phyloP scores from a whole-genome alignment of 202 grass and related monocot species.

The Schoenoplectus triqueter region DNA sequence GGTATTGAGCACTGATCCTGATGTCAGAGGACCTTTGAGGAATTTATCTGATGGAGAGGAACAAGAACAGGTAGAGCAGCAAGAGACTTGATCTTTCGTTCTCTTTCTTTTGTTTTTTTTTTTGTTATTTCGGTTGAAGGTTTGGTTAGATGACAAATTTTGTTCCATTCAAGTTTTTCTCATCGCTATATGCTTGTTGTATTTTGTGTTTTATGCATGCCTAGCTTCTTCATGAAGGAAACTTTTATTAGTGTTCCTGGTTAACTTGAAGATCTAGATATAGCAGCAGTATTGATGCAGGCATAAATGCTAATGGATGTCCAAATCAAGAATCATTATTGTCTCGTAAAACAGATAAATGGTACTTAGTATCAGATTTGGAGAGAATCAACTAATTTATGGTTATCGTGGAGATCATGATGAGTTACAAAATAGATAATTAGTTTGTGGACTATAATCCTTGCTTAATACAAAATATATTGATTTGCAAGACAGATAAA shows the following conservation, averaged over 20 bases:
- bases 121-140: not conserved
- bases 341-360: not conserved
- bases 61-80: constrained; percentile 41
- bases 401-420: too few relatives aligned
- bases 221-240: not conserved
- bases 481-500: too few relatives aligned
- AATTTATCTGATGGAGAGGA: constrained; percentile 60
- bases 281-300: not conserved
- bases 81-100: not conserved
- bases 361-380: too few relatives aligned
- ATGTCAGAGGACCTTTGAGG: constrained; percentile 70
- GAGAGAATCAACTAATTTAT: not conserved
- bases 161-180: not conserved
- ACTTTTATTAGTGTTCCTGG: not conserved
- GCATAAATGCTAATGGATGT: too few relatives aligned
- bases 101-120: not conserved
- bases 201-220: constrained; percentile 1
- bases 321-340: not conserved
- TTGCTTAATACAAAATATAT: too few relatives aligned
- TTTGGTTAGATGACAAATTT: constrained; percentile 19
- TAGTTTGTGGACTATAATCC: not conserved
- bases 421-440: not conserved
- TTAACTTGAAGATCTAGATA: not conserved
- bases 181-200: not conserved
- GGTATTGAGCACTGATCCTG: constrained; percentile 43